Conservation (phyloP, 2,329 filamentous ascomycete species). For the Xylaria sp. region DNA sequence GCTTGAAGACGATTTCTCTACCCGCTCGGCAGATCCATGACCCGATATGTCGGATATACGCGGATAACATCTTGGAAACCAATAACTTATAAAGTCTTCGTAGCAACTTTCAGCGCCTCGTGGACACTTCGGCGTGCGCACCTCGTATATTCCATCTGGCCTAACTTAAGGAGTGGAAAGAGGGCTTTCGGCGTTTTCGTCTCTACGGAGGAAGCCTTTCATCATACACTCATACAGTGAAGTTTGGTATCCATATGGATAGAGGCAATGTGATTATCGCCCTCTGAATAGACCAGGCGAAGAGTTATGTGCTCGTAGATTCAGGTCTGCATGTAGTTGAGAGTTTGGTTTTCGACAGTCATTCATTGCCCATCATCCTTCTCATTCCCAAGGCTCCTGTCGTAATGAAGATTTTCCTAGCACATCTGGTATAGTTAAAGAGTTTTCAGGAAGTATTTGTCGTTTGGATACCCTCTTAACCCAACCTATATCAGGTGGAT, state of each 20-base stretch:
- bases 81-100: background rate
- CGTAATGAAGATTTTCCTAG: background rate
- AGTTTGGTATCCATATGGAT: background rate
- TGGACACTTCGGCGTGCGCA: background rate
- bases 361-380: background rate
- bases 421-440: background rate
- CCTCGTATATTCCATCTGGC: background rate
- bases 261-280: background rate
- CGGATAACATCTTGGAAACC: background rate
- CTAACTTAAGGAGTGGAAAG: no score
- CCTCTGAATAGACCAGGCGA: background rate
- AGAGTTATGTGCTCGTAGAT: background rate
- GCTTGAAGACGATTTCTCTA: background rate
- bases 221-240: background rate
- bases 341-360: background rate
- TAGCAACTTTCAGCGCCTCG: background rate
- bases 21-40: background rate
- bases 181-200: background rate
- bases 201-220: background rate
- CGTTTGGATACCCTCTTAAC: no score
- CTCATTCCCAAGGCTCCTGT: background rate
- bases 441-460: no score
- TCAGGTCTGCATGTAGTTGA: no score
- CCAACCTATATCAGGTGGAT: background rate
- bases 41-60: background rate